Base-by-base conservation (phyloP, 768 basidiomycete genomes). In the Macrolepiota fuliginosa region DNA sequence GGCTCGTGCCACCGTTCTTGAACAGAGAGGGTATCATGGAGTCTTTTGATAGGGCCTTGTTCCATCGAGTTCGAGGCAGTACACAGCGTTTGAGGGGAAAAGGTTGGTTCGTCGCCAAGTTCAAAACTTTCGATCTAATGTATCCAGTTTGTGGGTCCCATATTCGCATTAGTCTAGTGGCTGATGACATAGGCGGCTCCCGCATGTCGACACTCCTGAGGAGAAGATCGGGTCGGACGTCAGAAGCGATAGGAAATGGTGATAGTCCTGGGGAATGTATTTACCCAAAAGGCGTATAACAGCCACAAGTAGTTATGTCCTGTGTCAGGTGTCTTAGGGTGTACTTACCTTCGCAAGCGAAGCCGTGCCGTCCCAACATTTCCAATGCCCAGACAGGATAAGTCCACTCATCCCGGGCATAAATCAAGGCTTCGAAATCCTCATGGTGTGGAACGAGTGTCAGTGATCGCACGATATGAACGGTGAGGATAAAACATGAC, bases 1-100 rank as follows among this genome's bases (percentile, higher is more conserved):
- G 56, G 56, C 4, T 50, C 56, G 22, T 58, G 47, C 35, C 46
- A 58, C 17, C 46, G 32, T 27, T 58, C 46, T 19, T 58, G 56
- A 24, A 32, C 47, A 15, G 12, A 7, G n/a, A 46, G 46, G 15
- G n/a, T 7, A 10, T 50, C 35, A 3, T 24, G 56, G 36, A 58
- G 46, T 12, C 50, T 35, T 22, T 37, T 4, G 13, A 58, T 37
- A 4, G 22, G 56, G 13, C 22, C 19, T 24, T 32, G 47, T n/a
- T 29, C 45, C 56, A 58, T 58, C 40, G 3, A 11, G 15, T 32
- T 10, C 13, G 36, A 22, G 4, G 36, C 4, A 17, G 36, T 42
- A 1, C 39, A 4, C 1, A 3, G 13, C 10, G 1, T 24, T 4
- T 22, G 12, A 22, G 12, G 47, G 12, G 13, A 49, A 27, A 15